Evolutionary conservation across 192 early-diverging fungal genomes (phyloP).

Genomic region (Coemansia asiatica): DNA sequence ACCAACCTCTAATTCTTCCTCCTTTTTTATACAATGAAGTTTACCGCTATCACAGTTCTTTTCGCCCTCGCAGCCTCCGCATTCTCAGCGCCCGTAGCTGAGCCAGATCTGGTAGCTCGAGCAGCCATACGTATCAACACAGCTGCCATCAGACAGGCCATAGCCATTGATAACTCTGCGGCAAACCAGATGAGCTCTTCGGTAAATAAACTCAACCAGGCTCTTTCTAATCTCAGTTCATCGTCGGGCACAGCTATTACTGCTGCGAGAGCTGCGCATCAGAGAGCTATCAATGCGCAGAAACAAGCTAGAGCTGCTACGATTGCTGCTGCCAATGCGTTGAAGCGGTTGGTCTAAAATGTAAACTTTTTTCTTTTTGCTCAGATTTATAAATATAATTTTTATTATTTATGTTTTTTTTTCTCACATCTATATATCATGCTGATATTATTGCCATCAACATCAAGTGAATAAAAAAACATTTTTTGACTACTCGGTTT

Average conservation of each 20-base stretch:
- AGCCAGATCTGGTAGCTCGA: conserved; percentile 1
- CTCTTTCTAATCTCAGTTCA: background rate
- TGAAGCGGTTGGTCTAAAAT: conserved; percentile 2
- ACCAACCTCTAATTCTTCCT: background rate
- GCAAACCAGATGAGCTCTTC: background rate
- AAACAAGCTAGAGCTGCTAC: background rate
- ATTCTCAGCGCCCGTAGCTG: background rate
- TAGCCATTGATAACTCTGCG: background rate
- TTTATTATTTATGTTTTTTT: background rate
- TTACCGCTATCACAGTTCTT: background rate
- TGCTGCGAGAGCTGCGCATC: background rate
- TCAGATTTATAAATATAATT: background rate
- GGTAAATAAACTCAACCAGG: background rate
- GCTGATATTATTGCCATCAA: too few relatives aligned
- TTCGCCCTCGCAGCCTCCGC: background rate
- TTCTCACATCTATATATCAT: too few relatives aligned
- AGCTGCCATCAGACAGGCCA: background rate
- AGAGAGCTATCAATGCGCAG: background rate
- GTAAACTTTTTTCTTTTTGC: background rate
- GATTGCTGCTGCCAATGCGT: background rate
- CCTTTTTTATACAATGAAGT: background rate
- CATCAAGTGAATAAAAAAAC: too few relatives aligned
- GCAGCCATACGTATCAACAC: background rate
- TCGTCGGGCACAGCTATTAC: background rate
- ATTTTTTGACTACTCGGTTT: too few relatives aligned